Percentiles rank a stretch among this genome's conserved stretches.
Evolutionary conservation across 2,329 filamentous ascomycete genomes (phyloP).

Genomic region (Phoma herbarum): DNA sequence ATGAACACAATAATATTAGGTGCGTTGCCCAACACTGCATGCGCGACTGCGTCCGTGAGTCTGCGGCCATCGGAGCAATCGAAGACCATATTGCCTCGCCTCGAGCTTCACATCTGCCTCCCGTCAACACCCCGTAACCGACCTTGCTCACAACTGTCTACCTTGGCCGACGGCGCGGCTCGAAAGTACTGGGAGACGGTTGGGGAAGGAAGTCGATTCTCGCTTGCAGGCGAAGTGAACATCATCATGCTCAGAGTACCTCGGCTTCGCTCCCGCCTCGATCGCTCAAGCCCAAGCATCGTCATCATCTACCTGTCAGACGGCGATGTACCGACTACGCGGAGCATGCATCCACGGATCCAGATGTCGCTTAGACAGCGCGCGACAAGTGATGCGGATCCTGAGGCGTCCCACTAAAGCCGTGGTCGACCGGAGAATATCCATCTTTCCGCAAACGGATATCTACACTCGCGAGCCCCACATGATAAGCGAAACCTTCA

Average conservation of each 20-base stretch:
- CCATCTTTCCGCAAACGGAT: neutral
- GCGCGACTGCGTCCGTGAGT: too few relatives aligned
- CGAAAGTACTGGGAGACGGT: too few relatives aligned
- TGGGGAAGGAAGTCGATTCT: too few relatives aligned
- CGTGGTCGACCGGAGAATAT: neutral
- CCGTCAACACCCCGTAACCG: too few relatives aligned
- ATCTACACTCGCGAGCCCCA: neutral
- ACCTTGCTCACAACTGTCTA: too few relatives aligned
- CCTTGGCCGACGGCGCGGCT: too few relatives aligned
- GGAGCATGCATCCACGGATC: neutral
- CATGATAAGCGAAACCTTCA: neutral
- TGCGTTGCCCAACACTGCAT: neutral
- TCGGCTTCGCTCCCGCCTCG: neutral
- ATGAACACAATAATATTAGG: neutral
- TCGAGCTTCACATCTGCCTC: too few relatives aligned
- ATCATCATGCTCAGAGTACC: neutral
- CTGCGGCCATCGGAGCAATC: too few relatives aligned
- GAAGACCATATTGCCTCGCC: too few relatives aligned
- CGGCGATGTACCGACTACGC: neutral
- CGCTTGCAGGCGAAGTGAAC: too few relatives aligned
- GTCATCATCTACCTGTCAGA: neutral
- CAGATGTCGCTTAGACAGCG: neutral
- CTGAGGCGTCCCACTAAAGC: neutral
- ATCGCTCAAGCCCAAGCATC: neutral
- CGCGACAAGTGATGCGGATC: neutral